Evolutionary conservation across 352 stramenopile species (phyloP).

Genomic region (Pythium phragmitis): DNA sequence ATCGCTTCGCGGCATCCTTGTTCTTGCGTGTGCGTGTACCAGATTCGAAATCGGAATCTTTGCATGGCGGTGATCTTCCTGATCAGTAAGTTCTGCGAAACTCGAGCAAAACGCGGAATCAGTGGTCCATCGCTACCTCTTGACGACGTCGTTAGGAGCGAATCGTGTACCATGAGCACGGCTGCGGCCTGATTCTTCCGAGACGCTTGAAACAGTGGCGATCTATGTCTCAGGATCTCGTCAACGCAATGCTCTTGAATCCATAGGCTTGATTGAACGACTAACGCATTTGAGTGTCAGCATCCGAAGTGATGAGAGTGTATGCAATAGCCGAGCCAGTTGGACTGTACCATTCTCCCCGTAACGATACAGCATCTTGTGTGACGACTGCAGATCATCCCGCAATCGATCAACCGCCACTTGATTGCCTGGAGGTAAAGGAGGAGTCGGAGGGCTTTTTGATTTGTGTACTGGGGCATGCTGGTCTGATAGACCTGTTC

Average conservation of each 20-base stretch:
- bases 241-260: conserved; percentile 51
- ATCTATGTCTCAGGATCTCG: conserved; percentile 30
- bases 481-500: neutral
- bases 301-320: neutral
- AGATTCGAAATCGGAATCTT: conserved; percentile 29
- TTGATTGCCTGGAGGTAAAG: neutral
- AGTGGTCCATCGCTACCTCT: no score
- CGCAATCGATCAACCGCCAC: neutral
- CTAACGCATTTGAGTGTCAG: neutral
- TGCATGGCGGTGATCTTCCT: neutral
- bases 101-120: neutral
- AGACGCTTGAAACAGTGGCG: conserved; percentile 21
- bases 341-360: conserved; percentile 3
- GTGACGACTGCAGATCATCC: conserved; percentile 5
- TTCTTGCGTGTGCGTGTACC: conserved; percentile 26
- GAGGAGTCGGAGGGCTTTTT: neutral
- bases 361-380: conserved; percentile 1
- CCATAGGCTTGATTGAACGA: conserved; percentile 34
- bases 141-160: no score
- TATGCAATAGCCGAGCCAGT: neutral
- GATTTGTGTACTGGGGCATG: neutral
- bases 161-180: conserved; percentile 36
- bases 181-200: conserved; percentile 39
- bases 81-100: conserved; percentile 3
- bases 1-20: conserved; percentile 30